phyloP scores from a whole-genome alignment of 1,284 basidiomycete genomes.

The Ceraceosorus guamensis region DNA sequence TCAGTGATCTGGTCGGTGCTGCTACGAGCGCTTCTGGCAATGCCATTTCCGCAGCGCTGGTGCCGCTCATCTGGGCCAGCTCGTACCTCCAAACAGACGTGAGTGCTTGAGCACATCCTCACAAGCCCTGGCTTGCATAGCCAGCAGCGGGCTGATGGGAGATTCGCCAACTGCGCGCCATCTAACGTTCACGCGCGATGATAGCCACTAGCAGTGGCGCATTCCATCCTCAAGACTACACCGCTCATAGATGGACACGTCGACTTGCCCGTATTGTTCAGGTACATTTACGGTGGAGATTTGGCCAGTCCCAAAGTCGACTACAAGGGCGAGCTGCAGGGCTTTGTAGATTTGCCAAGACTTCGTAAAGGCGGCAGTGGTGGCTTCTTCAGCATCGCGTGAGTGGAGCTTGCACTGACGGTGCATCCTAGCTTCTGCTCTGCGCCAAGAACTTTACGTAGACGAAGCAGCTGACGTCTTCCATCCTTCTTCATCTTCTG shows the following conservation, averaged over 20 bases:
- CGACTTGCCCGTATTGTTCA: slow-evolving; percentile 4
- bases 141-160: too few relatives aligned
- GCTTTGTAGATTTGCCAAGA: not conserved
- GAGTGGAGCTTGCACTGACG: not conserved
- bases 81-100: too few relatives aligned
- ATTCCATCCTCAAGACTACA: too few relatives aligned
- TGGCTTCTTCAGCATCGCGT: slow-evolving; percentile 8
- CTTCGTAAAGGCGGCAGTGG: slow-evolving; percentile 2
- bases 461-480: not conserved
- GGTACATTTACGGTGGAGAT: slow-evolving; percentile 1
- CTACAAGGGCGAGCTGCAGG: slow-evolving; percentile 1
- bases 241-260: slow-evolving; percentile 9
- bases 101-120: too few relatives aligned
- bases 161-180: too few relatives aligned
- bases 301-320: not conserved
- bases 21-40: too few relatives aligned
- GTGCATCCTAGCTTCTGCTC: not conserved
- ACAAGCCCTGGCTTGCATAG: too few relatives aligned
- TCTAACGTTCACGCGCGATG: too few relatives aligned
- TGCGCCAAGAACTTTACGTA: not conserved
- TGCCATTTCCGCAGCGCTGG: too few relatives aligned
- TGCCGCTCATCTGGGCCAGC: too few relatives aligned
- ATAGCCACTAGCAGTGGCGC: too few relatives aligned
- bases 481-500: not conserved
- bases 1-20: too few relatives aligned